Conservation (phyloP, 768 basidiomycete genomes). For the Cantharellus anzutake region DNA sequence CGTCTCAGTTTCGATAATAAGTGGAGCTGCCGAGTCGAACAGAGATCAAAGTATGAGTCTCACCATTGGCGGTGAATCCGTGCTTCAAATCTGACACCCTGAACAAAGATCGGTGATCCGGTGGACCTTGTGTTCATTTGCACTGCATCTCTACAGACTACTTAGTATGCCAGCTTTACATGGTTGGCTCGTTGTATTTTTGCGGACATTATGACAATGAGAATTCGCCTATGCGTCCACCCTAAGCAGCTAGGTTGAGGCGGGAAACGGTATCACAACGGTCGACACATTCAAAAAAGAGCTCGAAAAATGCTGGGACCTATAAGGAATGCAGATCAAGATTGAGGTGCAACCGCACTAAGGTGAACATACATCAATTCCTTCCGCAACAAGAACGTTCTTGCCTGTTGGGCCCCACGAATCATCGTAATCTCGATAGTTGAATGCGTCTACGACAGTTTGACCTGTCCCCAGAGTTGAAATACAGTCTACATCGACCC, state of each 20-base stretch:
- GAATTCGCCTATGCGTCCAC: not conserved
- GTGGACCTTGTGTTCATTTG: too few relatives aligned
- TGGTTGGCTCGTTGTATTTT: too few relatives aligned
- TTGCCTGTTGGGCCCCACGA: constrained; percentile 56
- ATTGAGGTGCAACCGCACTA: not conserved
- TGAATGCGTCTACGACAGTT: constrained; percentile 64
- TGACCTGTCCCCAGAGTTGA: constrained; percentile 52
- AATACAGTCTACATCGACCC: constrained; percentile 66
- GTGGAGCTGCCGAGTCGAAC: too few relatives aligned
- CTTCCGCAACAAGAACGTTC: constrained; percentile 55
- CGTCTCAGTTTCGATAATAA: too few relatives aligned
- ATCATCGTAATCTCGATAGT: constrained; percentile 33
- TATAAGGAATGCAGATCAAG: not conserved
- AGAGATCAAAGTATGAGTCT: too few relatives aligned
- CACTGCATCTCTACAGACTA: too few relatives aligned
- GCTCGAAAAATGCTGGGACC: constrained; percentile 10
- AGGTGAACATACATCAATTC: constrained; percentile 36
- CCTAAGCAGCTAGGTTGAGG: constrained; percentile 2
- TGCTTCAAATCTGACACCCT: too few relatives aligned
- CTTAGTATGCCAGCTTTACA: too few relatives aligned
- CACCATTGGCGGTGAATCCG: too few relatives aligned
- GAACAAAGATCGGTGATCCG: too few relatives aligned
- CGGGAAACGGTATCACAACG: constrained; percentile 9
- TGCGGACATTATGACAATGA: too few relatives aligned
- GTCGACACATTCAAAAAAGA: constrained; percentile 6